Percentiles rank a stretch among this genome's conserved stretches.
Evolutionary conservation across 805 yeast genomes (phyloP).

Genomic region (Metschnikowia lochheadii): DNA sequence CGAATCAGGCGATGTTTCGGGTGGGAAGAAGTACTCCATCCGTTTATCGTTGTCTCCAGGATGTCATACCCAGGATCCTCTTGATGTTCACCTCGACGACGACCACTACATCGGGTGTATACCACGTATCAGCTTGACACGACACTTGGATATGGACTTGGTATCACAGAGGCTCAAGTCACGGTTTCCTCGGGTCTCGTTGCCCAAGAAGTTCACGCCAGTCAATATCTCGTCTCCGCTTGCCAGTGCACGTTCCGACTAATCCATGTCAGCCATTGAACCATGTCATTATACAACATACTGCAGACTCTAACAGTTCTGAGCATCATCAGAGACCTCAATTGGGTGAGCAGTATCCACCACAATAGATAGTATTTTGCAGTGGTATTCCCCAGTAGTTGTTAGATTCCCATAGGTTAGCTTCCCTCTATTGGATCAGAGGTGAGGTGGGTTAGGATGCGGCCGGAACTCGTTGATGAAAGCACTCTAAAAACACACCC

Average conservation of each 20-base stretch:
- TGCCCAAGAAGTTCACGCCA: conserved; percentile 90
- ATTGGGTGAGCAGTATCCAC: no score
- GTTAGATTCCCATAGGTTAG: no score
- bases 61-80: conserved; percentile 95
- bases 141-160: conserved; percentile 89
- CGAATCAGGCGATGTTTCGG: conserved; percentile 66
- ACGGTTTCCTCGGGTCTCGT: conserved; percentile 77
- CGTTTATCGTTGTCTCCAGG: conserved; percentile 95
- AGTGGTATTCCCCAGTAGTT: no score
- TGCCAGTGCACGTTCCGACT: conserved; percentile 9
- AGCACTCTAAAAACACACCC: no score
- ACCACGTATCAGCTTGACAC: conserved; percentile 82
- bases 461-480: no score
- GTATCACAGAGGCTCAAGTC: conserved; percentile 77
- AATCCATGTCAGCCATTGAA: neutral
- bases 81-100: conserved; percentile 93
- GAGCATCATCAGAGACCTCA: no score
- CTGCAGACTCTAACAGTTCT: no score
- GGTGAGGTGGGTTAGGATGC: no score
- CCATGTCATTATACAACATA: no score
- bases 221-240: conserved; percentile 78
- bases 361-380: no score
- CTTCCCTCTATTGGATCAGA: no score
- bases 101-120: conserved; percentile 96
- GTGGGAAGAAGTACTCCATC: conserved; percentile 81